phyloP scores from a whole-genome alignment of 202 grass and related monocot species.

The Setaria viridis region DNA sequence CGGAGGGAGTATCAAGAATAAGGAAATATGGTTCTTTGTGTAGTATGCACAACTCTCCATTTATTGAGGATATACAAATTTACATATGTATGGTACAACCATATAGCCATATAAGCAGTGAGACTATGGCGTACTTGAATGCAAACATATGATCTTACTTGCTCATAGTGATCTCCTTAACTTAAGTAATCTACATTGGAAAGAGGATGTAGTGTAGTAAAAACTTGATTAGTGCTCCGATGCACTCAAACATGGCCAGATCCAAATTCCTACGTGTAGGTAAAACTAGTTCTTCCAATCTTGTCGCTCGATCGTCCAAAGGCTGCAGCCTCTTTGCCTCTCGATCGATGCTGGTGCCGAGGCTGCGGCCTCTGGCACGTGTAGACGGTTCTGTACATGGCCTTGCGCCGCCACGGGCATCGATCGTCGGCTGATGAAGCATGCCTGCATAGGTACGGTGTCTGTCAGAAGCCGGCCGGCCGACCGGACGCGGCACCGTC shows the following conservation, averaged over 20 bases:
- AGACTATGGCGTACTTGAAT: background rate
- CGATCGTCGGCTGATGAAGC: background rate
- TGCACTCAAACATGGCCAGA: background rate
- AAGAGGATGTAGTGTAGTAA: background rate
- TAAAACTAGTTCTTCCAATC: too few relatives aligned
- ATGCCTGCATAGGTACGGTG: background rate
- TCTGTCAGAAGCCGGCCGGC: background rate
- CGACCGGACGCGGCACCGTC: background rate
- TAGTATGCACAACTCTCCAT: too few relatives aligned
- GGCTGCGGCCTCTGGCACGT: background rate
- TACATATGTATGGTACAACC: too few relatives aligned
- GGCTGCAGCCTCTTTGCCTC: background rate
- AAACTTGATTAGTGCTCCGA: background rate
- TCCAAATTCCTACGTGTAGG: background rate
- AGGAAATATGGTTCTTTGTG: too few relatives aligned
- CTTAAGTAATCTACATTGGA: constrained; percentile 26
- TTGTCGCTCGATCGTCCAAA: background rate
- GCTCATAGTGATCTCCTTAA: background rate
- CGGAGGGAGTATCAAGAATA: too few relatives aligned
- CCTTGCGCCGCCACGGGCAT: background rate
- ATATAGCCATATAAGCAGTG: background rate
- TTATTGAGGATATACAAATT: too few relatives aligned
- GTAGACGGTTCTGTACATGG: constrained; percentile 14
- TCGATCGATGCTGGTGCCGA: constrained; percentile 3
- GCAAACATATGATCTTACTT: constrained; percentile 15